These are phyloP conservation scores for Aspergillus fijiensis DNA, from an alignment of 2,329 filamentous ascomycete genomes.

Conservation along the genomic window DNA sequence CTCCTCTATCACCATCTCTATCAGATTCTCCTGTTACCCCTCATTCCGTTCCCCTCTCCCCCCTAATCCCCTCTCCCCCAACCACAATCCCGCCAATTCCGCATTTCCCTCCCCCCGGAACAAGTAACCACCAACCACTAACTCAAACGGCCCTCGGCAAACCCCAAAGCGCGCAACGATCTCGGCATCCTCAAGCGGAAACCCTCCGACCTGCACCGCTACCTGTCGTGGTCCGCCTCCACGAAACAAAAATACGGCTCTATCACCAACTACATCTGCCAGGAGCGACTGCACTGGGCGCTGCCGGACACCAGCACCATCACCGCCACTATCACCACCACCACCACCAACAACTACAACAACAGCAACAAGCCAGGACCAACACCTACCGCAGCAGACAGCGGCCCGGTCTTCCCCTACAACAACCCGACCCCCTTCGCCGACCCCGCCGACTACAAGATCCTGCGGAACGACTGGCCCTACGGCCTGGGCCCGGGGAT, in stretches of 20 bases:
- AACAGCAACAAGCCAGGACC: constrained; percentile 15
- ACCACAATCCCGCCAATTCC: not conserved
- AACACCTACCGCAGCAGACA: constrained; percentile 22
- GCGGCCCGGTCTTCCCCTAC: constrained; percentile 42
- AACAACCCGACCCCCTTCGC: constrained; percentile 54
- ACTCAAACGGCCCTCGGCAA: not conserved
- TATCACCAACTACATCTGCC: constrained; percentile 57
- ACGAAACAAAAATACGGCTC: constrained; percentile 57
- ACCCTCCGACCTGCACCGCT: constrained; percentile 59
- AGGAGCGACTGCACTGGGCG: constrained; percentile 56
- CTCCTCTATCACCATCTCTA: not conserved
- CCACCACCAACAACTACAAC: constrained; percentile 7
- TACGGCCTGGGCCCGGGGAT: constrained; percentile 59
- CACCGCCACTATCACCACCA: not conserved
- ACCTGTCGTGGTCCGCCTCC: constrained; percentile 58
- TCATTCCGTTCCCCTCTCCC: constrained; percentile 7
- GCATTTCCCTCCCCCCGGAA: not conserved
- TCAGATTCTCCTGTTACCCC: constrained; percentile 1
- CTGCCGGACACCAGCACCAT: constrained; percentile 21
- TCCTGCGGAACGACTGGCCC: constrained; percentile 64
- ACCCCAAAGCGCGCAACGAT: constrained; percentile 45
- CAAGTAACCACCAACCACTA: not conserved
- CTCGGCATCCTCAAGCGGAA: constrained; percentile 59
- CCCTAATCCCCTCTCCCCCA: constrained; percentile 5
- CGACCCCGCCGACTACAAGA: constrained; percentile 54